Evolutionary conservation across 352 stramenopile species (phyloP).

Genomic region (Phytopythium ostracodes): DNA sequence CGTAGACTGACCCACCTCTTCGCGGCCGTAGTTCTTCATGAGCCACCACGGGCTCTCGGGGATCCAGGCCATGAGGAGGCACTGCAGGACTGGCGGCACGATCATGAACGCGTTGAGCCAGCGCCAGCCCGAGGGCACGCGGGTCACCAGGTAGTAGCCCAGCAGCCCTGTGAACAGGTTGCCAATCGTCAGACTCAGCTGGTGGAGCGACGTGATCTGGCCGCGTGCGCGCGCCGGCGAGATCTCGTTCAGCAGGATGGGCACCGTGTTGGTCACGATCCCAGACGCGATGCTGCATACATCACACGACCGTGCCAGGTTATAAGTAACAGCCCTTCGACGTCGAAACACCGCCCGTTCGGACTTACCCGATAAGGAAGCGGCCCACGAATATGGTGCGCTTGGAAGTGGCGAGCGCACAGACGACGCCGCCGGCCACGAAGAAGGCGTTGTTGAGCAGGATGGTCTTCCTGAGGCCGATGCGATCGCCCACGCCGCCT

Average conservation of each 20-base stretch:
- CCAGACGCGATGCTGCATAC: conserved; percentile 44
- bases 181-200: conserved; percentile 85
- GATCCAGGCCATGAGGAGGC: conserved; percentile 50
- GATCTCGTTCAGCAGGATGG: conserved; percentile 84
- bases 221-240: conserved; percentile 52
- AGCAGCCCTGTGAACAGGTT: conserved; percentile 77
- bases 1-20: conserved; percentile 18
- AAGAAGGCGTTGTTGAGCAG: conserved; percentile 75
- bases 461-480: conserved; percentile 66
- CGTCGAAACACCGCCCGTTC: neutral
- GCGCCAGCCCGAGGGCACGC: conserved; percentile 82
- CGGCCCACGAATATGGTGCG: conserved; percentile 52
- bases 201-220: conserved; percentile 84
- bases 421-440: conserved; percentile 46
- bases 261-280: conserved; percentile 78
- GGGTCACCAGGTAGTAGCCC: conserved; percentile 70
- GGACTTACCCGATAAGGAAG: conserved; percentile 42
- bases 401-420: conserved; percentile 57
- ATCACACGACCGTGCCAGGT: neutral
- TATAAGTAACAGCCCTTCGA: too few relatives aligned
- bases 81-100: conserved; percentile 57
- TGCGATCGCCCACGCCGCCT: conserved; percentile 41
- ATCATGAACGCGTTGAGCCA: conserved; percentile 76
- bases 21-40: conserved; percentile 63
- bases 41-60: conserved; percentile 90